Base-by-base conservation (phyloP, 1,139 yeast species). In the Candida dubliniensis region DNA sequence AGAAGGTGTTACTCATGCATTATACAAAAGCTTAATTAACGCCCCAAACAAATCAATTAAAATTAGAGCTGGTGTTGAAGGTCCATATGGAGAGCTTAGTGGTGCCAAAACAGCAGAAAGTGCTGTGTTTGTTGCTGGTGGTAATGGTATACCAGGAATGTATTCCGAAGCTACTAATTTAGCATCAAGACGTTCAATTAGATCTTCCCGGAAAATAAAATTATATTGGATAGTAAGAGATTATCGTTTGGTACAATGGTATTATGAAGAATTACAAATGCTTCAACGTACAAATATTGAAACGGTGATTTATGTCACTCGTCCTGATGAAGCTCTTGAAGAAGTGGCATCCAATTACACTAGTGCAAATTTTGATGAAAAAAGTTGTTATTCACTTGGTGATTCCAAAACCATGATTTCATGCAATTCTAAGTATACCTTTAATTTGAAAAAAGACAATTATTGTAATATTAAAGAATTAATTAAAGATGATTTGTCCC, bases 151-250 rank as follows among this genome's bases (percentile, higher is more conserved):
- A 35, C 73, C 76, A 1, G 74, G 86, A 45, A 71, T 47, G 44
- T 59, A 64, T 47, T 66, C 71, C 24, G 77, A 74, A 52, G 71
- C 69, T 3, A 52, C 57, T 35, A 58, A 64, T 40, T 53, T 68
- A 42, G 59, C 63, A 8, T 41, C 48, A 25, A 27, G 40, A 15
- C 26, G 29, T 12, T 13, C 24, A 8, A 26, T 34, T 1, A 33
- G 47, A 36, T 37, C 40, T 34, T 32, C 24, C 74, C 71, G 49
- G 70, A 62, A 8, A 14, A 43, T 31, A 37, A 56, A 56, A 42
- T 51, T 58, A 31, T 44, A 56, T 24, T 81, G 86, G 86, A 65
- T 74, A 13, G 63, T 77, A 8, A 66, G 76, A 43, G 75, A 73
- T 47, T 59, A 61, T 43, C 62, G 61, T 30, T 60, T 74, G 2